Conservation (phyloP, 1,139 yeast species). For the Starmera stellimalicola region DNA sequence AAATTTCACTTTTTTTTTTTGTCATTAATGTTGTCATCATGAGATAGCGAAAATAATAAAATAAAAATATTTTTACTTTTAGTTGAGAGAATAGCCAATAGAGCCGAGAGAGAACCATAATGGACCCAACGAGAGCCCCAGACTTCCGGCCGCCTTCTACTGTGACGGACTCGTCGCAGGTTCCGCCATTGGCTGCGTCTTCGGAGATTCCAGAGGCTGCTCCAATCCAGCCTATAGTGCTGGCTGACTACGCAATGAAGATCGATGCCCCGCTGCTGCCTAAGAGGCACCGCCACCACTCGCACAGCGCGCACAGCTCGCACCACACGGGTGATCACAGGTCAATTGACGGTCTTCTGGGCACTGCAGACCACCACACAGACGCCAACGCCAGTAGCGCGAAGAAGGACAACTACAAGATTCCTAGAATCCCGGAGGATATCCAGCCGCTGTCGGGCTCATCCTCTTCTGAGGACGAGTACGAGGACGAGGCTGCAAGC, state of each 20-base stretch:
- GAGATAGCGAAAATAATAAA: no score
- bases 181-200: slow-evolving; percentile 59
- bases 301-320: slow-evolving; percentile 4
- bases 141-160: slow-evolving; percentile 62
- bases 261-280: slow-evolving; percentile 69
- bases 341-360: no score
- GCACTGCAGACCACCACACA: slow-evolving; percentile 5
- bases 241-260: slow-evolving; percentile 65
- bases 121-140: slow-evolving; percentile 82
- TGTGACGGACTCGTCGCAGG: slow-evolving; percentile 27
- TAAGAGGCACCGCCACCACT: slow-evolving; percentile 19
- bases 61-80: no score
- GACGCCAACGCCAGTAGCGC: not conserved
- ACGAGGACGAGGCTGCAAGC: slow-evolving; percentile 12
- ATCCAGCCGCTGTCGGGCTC: slow-evolving; percentile 33
- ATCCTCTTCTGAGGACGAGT: slow-evolving; percentile 23
- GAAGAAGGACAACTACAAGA: slow-evolving; percentile 13
- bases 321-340: not conserved
- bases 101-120: slow-evolving; percentile 14
- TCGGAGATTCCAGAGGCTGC: slow-evolving; percentile 65
- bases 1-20: no score
- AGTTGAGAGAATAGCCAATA: not conserved
- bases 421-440: slow-evolving; percentile 35
- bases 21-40: no score
- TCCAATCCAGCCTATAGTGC: slow-evolving; percentile 67